These are phyloP conservation scores for Agapanthus africanus DNA, from an alignment of 106 monocot genomes.

Conservation along the genomic window DNA sequence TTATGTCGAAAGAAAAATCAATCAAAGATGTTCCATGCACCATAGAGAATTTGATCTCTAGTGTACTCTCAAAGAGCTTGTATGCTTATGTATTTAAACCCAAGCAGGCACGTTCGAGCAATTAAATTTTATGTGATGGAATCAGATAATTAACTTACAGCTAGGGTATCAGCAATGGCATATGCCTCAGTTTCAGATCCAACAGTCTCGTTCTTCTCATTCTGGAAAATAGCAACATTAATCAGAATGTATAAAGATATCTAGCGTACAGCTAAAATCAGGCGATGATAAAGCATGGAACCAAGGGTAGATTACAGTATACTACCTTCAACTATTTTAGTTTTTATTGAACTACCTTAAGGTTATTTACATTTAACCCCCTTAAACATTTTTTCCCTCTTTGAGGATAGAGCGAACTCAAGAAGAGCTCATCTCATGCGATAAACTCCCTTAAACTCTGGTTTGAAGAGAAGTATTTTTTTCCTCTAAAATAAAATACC, in stretches of 20 bases:
- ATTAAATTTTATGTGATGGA: not conserved
- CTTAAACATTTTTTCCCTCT: too few relatives aligned
- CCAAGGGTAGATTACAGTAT: too few relatives aligned
- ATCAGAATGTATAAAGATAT: slow-evolving; percentile 7
- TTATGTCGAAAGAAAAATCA: not conserved
- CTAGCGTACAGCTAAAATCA: not conserved
- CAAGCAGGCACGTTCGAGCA: too few relatives aligned
- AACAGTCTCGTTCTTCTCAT: slow-evolving; percentile 78
- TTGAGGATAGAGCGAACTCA: too few relatives aligned
- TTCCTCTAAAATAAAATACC: too few relatives aligned
- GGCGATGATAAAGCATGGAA: not conserved
- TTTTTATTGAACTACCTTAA: too few relatives aligned
- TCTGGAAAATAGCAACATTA: slow-evolving; percentile 26
- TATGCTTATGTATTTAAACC: not conserved
- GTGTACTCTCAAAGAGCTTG: not conserved
- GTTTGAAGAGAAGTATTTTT: too few relatives aligned
- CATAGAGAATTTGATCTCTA: not conserved
- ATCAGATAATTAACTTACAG: slow-evolving; percentile 39
- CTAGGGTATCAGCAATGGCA: slow-evolving; percentile 79
- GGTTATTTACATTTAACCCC: too few relatives aligned
- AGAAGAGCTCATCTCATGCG: too few relatives aligned
- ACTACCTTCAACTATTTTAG: too few relatives aligned
- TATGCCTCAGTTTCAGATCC: slow-evolving; percentile 95
- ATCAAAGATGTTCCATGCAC: not conserved
- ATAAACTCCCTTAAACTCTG: too few relatives aligned